Evolutionary conservation across 2,329 filamentous ascomycete species (phyloP), one percentile per base, ranked within the genome.

Genomic region (Coniochaeta sp.): DNA sequence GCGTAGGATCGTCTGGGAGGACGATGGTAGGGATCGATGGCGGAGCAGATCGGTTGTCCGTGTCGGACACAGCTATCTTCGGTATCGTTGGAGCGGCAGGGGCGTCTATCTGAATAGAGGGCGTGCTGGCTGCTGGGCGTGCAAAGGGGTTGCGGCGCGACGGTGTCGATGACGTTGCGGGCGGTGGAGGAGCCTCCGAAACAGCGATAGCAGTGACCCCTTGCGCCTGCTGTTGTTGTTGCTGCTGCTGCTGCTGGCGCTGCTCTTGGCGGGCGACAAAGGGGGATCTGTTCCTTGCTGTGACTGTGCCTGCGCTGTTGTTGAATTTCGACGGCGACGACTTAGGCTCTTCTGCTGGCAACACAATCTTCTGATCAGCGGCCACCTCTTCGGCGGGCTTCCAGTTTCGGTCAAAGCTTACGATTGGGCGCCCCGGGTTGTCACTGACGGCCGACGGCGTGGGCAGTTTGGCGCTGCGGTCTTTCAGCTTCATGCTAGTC

Each of bases 321-420:
- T 65, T 67, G 60, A 64, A 64, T 62, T 68, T 73, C 69, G 68
- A 68, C 64, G 24, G 47, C 26, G 24, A 52, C 47, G 47, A n/a
- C 47, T 52, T 52, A 17, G 47, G n/a, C 47, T 52, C 47, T 52
- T 67, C 77, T 73, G 81, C 79, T 77, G 83, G 78, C 54, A 57
- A 34, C 54, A 52, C 47, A 52, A 57, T 57, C 75, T 88, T 89
- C 78, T 84, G 76, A 85, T 91, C 88, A 81, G 89, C 81, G 74
- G 79, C 80, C 54, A 57, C 54, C 79, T 83, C 80, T 72, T 89
- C 86, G 72, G 83, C 84, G 71, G 86, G 83, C 80, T 86, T 89
- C 87, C 91, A 96, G 72, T 89, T 84, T 69, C 84, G 84, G 76
- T 96, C 85, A 81, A 98, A 98, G 82, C 93, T 98, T 81, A 98